Evolutionary conservation across 1,284 basidiomycete genomes (phyloP).

Genomic region (Inonotus hispidus): DNA sequence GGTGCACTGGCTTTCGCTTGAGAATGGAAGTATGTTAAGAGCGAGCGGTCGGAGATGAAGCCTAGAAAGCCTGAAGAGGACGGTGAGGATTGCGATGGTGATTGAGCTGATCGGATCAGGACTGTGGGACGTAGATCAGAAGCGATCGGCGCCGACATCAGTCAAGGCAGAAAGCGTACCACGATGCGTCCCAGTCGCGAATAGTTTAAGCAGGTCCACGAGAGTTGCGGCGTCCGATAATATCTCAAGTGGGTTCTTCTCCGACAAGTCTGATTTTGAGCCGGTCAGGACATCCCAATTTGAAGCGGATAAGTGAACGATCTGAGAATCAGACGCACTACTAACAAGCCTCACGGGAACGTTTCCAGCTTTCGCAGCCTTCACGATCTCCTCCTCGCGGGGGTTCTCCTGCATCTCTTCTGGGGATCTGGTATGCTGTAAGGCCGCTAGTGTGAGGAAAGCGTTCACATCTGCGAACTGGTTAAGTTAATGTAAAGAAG

Average conservation of each 20-base stretch:
- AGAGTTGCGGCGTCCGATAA: constrained; percentile 58
- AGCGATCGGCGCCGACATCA: neutral
- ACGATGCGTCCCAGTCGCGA: constrained; percentile 65
- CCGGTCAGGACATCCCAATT: neutral
- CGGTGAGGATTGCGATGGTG: constrained; percentile 18
- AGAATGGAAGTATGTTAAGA: constrained; percentile 57
- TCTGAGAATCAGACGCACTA: constrained; percentile 43
- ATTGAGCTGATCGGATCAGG: constrained; percentile 36
- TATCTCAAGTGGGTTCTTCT: constrained; percentile 69
- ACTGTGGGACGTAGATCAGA: constrained; percentile 31
- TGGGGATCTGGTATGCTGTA: constrained; percentile 55
- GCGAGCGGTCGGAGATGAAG: constrained; percentile 55
- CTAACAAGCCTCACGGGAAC: constrained; percentile 70
- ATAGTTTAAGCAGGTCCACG: constrained; percentile 56
- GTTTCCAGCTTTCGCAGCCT: constrained; percentile 63
- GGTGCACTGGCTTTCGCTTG: constrained; percentile 36
- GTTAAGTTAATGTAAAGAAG: neutral
- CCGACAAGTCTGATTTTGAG: constrained; percentile 57
- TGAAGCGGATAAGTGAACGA: neutral
- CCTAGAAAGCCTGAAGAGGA: constrained; percentile 42
- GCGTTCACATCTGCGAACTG: constrained; percentile 80
- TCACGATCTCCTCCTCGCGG: constrained; percentile 59
- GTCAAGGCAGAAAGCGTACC: constrained; percentile 33
- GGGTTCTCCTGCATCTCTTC: constrained; percentile 55
- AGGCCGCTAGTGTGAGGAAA: constrained; percentile 73